Evolutionary conservation across 495 filamentous ascomycete species (phyloP).

Genomic region (Trichoderma gamsii): DNA sequence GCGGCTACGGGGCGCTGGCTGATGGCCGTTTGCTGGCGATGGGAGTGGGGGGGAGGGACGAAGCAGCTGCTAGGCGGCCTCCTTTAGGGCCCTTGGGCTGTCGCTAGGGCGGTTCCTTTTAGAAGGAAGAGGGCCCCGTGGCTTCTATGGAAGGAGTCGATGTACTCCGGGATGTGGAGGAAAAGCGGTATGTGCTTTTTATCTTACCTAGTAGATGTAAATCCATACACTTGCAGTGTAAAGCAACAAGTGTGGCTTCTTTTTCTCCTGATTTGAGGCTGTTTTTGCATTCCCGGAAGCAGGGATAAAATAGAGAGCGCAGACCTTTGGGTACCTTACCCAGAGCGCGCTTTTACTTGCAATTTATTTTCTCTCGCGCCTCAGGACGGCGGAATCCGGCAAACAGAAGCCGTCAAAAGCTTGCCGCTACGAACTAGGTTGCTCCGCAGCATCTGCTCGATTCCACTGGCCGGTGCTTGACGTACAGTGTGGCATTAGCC

Average conservation of each 20-base stretch:
- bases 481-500: too few species aligned
- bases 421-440: neutral
- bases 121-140: too few species aligned
- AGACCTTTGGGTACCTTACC: neutral
- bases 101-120: neutral
- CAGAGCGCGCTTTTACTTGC: neutral
- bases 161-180: too few species aligned
- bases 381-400: neutral
- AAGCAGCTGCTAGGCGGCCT: neutral
- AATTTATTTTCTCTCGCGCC: too few species aligned
- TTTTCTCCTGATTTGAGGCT: too few species aligned
- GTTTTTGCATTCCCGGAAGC: neutral
- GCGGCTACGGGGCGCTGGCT: neutral
- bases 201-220: too few species aligned
- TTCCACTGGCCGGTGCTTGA: too few species aligned
- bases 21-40: neutral
- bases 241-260: too few species aligned
- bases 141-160: too few species aligned
- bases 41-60: neutral
- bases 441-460: neutral
- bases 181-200: too few species aligned
- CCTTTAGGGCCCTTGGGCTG: neutral
- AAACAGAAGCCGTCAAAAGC: neutral
- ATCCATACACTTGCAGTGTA: too few species aligned
- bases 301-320: neutral